A percentile compares a stretch with the other conserved stretches of the same genome.
Conservation (phyloP, 148 eudicot genomes). For the Gaultheria prostrata region DNA sequence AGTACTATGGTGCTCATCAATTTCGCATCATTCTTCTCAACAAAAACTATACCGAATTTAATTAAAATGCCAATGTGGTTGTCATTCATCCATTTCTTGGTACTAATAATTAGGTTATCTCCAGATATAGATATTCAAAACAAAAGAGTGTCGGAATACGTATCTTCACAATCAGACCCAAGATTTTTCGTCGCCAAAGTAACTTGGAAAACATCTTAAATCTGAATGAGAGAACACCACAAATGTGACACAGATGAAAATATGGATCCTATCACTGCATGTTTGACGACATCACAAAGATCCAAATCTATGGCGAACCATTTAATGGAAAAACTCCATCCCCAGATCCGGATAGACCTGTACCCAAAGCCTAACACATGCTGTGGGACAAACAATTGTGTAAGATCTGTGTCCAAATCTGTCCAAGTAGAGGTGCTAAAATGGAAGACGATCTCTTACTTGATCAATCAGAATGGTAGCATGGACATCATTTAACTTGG, state of each 20-base stretch:
- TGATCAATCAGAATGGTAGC: conserved; percentile 94
- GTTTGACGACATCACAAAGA: background rate
- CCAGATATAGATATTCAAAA: background rate
- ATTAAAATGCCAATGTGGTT: background rate
- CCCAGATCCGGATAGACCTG: background rate
- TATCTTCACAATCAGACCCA: background rate
- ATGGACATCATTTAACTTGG: conserved; percentile 58
- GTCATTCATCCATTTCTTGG: background rate
- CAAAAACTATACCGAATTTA: background rate
- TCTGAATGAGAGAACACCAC: background rate
- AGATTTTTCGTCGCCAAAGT: background rate
- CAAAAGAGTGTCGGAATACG: background rate
- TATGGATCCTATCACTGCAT: background rate
- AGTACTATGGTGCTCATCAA: background rate
- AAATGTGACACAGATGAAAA: conserved; percentile 4
- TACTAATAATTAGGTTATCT: background rate
- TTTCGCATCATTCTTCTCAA: background rate
- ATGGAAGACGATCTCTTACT: conserved; percentile 35
- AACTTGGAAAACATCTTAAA: background rate
- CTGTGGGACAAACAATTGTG: background rate
- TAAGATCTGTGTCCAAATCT: background rate
- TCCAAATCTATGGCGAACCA: background rate
- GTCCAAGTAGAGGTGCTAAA: background rate
- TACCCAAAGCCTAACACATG: background rate
- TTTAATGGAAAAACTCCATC: background rate